Percentiles rank a stretch among this genome's conserved stretches.
Evolutionary conservation across 345 rosid species (phyloP).

Genomic region (Corymbia maculata): DNA sequence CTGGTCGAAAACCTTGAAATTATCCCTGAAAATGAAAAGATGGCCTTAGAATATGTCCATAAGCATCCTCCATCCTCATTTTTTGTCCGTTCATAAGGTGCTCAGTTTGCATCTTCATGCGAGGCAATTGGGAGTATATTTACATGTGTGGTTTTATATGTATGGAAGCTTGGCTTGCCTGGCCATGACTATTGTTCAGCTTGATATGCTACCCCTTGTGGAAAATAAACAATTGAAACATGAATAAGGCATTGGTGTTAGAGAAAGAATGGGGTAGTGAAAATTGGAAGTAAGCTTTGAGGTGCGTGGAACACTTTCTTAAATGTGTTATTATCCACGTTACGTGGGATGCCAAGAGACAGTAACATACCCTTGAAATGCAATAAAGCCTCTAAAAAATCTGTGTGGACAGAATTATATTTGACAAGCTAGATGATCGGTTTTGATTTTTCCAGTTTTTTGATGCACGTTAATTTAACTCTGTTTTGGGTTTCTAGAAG

Average conservation of each 20-base stretch:
- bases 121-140: neutral
- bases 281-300: neutral
- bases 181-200: neutral
- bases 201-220: neutral
- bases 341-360: neutral
- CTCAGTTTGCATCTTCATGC: neutral
- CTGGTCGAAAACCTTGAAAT: neutral
- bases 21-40: neutral
- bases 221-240: neutral
- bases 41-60: neutral
- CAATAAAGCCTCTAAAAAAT: neutral
- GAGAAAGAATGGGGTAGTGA: neutral
- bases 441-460: neutral
- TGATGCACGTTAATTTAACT: neutral
- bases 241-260: neutral
- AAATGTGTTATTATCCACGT: neutral
- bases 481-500: slow-evolving; percentile 21
- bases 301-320: neutral
- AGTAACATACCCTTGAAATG: neutral
- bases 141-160: neutral
- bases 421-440: neutral
- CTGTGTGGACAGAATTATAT: no score
- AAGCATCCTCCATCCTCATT: neutral
- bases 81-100: neutral
- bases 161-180: neutral